Percentiles rank a stretch among this genome's conserved stretches.
These are phyloP conservation scores for Tetrahymena borealis DNA, from an alignment of 73 alveolate genomes.

Conservation along the genomic window DNA sequence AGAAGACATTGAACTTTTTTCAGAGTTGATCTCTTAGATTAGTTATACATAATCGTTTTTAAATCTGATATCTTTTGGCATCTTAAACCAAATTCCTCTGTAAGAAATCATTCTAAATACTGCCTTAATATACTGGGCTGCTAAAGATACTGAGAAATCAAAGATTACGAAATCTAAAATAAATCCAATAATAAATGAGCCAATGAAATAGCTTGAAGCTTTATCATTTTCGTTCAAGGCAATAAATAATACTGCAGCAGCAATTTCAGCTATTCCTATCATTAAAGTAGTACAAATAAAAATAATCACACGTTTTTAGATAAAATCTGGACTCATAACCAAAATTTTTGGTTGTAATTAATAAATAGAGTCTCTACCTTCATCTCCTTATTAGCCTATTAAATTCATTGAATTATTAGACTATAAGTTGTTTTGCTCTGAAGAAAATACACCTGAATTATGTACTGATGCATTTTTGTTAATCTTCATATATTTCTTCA, in stretches of 20 bases:
- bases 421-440: background rate
- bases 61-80: background rate
- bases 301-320: background rate
- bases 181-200: background rate
- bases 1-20: background rate
- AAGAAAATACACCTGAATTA: background rate
- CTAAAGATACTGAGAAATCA: background rate
- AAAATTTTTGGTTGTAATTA: background rate
- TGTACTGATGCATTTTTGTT: background rate
- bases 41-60: background rate
- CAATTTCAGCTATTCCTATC: background rate
- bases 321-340: background rate
- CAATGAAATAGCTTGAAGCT: background rate
- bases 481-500: background rate
- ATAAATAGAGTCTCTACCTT: background rate
- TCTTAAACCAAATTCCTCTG: background rate
- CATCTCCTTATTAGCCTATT: background rate
- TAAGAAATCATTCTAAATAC: background rate
- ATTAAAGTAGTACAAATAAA: background rate
- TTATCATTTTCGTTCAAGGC: background rate
- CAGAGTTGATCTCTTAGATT: background rate
- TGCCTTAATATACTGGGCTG: background rate
- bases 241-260: background rate
- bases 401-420: background rate
- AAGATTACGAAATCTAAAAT: background rate